phyloP scores from a whole-genome alignment of 768 basidiomycete genomes.

The Lactarius sanguifluus region DNA sequence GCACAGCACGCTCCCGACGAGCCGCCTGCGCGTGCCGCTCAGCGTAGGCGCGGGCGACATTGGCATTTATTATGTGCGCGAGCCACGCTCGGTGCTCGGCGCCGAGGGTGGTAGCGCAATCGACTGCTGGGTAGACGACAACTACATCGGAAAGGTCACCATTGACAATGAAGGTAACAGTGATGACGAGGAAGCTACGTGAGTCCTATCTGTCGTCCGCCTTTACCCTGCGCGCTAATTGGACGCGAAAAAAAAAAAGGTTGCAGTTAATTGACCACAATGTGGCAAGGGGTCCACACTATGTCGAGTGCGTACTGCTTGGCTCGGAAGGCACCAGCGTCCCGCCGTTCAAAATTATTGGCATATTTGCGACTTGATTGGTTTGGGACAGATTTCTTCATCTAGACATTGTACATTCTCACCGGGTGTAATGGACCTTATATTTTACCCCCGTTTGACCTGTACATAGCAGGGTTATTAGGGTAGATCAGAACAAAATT shows the following conservation, averaged over 20 bases:
- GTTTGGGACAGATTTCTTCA: not conserved
- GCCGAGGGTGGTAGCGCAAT: conserved; percentile 59
- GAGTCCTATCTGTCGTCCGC: conserved; percentile 35
- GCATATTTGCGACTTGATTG: conserved; percentile 75
- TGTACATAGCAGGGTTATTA: conserved; percentile 8
- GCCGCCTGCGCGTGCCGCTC: conserved; percentile 79
- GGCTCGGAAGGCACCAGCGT: conserved; percentile 86
- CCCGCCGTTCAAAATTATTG: conserved; percentile 85
- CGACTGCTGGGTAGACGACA: conserved; percentile 98
- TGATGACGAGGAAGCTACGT: conserved; percentile 64
- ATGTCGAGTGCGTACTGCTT: conserved; percentile 82
- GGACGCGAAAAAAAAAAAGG: conserved; percentile 34
- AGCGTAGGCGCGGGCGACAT: conserved; percentile 88
- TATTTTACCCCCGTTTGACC: not conserved
- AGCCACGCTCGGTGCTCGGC: conserved; percentile 56
- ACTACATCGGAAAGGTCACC: conserved; percentile 70
- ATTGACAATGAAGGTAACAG: conserved; percentile 77
- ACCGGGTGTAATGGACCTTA: conserved; percentile 6
- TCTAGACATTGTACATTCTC: conserved; percentile 5
- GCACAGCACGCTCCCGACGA: conserved; percentile 84
- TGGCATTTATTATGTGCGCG: conserved; percentile 85
- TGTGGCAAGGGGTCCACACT: conserved; percentile 89
- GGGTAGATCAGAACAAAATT: not conserved
- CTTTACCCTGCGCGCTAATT: conserved; percentile 6
- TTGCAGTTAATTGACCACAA: conserved; percentile 82